Evolutionary conservation across 2,329 filamentous ascomycete species (phyloP).

Genomic region (Chrysoporthe puriensis): DNA sequence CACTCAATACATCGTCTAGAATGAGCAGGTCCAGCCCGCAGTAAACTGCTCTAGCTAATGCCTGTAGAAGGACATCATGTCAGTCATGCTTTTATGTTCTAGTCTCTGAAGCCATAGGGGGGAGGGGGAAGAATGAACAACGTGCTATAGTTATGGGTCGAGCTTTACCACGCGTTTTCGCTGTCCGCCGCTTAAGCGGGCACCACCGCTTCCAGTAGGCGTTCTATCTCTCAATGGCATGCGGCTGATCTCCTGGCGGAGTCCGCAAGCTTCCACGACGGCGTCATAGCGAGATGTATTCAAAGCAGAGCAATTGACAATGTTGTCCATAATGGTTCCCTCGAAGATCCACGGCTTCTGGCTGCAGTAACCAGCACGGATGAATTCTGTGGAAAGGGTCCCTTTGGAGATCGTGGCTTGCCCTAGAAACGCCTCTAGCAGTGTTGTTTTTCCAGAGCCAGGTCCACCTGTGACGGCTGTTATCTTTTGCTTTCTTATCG

Average conservation of each 20-base stretch:
- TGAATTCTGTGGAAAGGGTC: background rate
- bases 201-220: background rate
- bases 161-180: background rate
- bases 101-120: fast-evolving
- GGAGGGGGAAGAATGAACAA: background rate
- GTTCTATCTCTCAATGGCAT: background rate
- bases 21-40: background rate
- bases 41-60: background rate
- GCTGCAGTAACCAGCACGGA: background rate
- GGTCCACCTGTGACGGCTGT: background rate
- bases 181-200: background rate
- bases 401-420: background rate
- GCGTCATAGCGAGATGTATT: background rate
- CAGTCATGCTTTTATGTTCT: background rate
- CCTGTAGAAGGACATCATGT: background rate
- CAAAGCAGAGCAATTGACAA: background rate
- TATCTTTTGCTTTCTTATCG: background rate
- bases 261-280: background rate
- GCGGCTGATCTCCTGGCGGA: background rate
- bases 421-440: background rate
- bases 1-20: background rate
- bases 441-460: background rate
- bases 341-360: background rate
- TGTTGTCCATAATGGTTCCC: background rate
- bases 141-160: background rate